phyloP scores from a whole-genome alignment of 2,329 filamentous ascomycete species.

The Cercospora canescens region DNA sequence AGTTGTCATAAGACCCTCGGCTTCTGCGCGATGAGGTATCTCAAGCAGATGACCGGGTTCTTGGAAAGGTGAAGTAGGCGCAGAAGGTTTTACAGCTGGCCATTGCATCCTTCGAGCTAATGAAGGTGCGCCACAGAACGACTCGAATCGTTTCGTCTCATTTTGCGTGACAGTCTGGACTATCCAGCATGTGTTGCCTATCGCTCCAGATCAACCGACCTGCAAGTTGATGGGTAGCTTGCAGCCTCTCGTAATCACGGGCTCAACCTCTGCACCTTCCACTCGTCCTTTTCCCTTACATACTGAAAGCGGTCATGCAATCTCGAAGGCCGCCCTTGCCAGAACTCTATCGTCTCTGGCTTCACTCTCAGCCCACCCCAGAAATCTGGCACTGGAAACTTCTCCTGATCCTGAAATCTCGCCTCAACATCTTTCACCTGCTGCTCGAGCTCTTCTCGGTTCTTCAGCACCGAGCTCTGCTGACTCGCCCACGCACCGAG shows the following conservation, averaged over 20 bases:
- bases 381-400: conserved; percentile 88
- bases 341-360: conserved; percentile 89
- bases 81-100: neutral
- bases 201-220: neutral
- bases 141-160: too few species aligned
- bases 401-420: conserved; percentile 70
- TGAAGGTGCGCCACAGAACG: too few species aligned
- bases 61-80: neutral
- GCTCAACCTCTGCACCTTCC: conserved; percentile 67
- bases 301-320: conserved; percentile 95
- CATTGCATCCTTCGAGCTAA: neutral
- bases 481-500: conserved; percentile 92
- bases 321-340: conserved; percentile 86
- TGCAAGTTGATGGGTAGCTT: neutral
- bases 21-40: too few species aligned
- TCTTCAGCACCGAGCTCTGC: conserved; percentile 76
- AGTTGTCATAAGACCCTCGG: too few species aligned
- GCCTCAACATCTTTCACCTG: conserved; percentile 76
- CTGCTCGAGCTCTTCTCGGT: conserved; percentile 70
- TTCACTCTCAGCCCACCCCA: conserved; percentile 90
- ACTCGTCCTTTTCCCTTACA: conserved; percentile 54
- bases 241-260: conserved; percentile 50
- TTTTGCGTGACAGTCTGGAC: neutral
- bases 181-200: neutral
- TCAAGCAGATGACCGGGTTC: too few species aligned